phyloP scores from a whole-genome alignment of 2,329 filamentous ascomycete genomes.

The Fusarium paranaense region DNA sequence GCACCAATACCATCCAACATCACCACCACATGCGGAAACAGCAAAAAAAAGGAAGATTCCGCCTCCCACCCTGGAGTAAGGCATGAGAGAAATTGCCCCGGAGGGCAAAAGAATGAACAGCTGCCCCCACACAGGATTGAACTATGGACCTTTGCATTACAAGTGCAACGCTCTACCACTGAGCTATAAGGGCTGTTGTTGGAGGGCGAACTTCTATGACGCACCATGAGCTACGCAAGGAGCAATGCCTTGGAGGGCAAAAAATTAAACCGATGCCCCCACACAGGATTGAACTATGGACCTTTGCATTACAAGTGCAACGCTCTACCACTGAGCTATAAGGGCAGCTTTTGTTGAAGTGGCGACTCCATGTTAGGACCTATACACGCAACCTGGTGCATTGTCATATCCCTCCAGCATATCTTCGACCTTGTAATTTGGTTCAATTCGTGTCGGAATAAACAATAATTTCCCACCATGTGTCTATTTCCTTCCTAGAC shows the following conservation, averaged over 20 bases:
- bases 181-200: conserved; percentile 11
- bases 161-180: conserved; percentile 18
- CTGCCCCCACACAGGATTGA: conserved; percentile 16
- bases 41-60: background rate
- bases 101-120: background rate
- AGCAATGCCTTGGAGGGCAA: background rate
- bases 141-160: conserved; percentile 19
- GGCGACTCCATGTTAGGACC: background rate
- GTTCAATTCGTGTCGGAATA: background rate
- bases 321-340: conserved; percentile 41
- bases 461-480: background rate
- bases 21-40: background rate
- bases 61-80: background rate
- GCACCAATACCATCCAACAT: background rate
- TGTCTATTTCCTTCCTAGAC: background rate
- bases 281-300: conserved; percentile 40
- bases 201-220: background rate
- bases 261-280: conserved; percentile 29
- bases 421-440: background rate
- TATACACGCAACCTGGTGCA: fast-evolving
- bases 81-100: background rate
- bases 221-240: background rate
- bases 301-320: conserved; percentile 41
- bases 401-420: background rate
- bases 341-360: conserved; percentile 9